A percentile compares a stretch with the other conserved stretches of the same genome.
Evolutionary conservation across 768 basidiomycete species (phyloP).

Genomic region (Pleurotus djamor): DNA sequence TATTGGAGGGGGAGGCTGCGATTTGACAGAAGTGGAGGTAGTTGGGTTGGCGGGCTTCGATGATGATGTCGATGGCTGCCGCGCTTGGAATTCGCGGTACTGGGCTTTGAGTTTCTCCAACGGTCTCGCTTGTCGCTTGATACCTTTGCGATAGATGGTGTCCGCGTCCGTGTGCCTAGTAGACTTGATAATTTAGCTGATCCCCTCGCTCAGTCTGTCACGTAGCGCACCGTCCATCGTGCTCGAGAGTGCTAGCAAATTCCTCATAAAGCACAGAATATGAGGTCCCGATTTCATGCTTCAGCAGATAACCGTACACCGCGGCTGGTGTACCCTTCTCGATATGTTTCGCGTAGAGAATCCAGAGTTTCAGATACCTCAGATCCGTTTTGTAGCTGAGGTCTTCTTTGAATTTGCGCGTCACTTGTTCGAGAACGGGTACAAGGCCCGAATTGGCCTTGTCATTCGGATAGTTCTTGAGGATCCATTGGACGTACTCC

Average conservation of each 20-base stretch:
- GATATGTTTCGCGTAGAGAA: slow-evolving; percentile 78
- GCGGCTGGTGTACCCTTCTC: slow-evolving; percentile 67
- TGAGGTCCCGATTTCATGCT: slow-evolving; percentile 71
- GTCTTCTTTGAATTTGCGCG: slow-evolving; percentile 79
- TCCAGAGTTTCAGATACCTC: slow-evolving; percentile 92
- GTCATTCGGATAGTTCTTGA: slow-evolving; percentile 73
- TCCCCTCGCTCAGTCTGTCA: not conserved
- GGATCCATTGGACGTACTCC: slow-evolving; percentile 88
- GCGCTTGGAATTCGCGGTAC: slow-evolving; percentile 76
- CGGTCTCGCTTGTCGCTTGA: slow-evolving; percentile 79
- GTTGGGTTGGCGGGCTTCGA: too few relatives aligned
- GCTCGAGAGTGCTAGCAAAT: slow-evolving; percentile 80
- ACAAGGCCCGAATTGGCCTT: slow-evolving; percentile 71
- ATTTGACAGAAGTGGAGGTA: slow-evolving; percentile 15
- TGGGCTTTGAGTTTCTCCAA: slow-evolving; percentile 79
- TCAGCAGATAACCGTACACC: slow-evolving; percentile 72
- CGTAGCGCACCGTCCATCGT: slow-evolving; percentile 65
- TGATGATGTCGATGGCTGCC: slow-evolving; percentile 37
- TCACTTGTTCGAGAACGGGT: slow-evolving; percentile 82
- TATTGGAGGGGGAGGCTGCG: slow-evolving; percentile 17
- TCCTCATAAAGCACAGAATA: slow-evolving; percentile 89
- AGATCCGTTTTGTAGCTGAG: slow-evolving; percentile 83
- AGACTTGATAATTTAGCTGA: slow-evolving; percentile 3
- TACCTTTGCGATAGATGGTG: slow-evolving; percentile 76
- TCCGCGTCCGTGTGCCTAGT: slow-evolving; percentile 82